phyloP scores from a whole-genome alignment of 495 filamentous ascomycete species.

The Lasiosphaeria hispida region DNA sequence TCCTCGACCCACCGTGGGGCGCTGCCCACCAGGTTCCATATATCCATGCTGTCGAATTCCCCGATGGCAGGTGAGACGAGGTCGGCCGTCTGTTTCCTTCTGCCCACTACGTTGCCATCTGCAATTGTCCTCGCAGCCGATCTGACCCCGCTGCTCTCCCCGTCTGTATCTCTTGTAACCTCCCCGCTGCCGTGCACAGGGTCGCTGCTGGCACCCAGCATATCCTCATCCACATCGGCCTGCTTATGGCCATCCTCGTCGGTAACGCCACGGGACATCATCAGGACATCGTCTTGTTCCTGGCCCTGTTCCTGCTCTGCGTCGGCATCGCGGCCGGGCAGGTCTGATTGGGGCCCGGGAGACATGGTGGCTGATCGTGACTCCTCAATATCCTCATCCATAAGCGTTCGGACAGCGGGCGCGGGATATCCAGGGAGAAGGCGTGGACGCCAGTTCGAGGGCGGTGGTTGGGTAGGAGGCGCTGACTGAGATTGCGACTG shows the following conservation, averaged over 20 bases:
- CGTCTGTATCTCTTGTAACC: not conserved
- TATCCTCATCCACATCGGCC: slow-evolving; percentile 34
- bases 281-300: slow-evolving; percentile 9
- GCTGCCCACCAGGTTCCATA: slow-evolving; percentile 18
- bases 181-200: not conserved
- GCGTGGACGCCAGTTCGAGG: slow-evolving; percentile 25
- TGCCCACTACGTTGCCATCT: not conserved
- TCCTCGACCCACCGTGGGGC: slow-evolving; percentile 29
- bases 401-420: slow-evolving; percentile 13
- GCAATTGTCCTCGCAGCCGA: not conserved
- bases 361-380: slow-evolving; percentile 40
- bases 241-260: slow-evolving; percentile 36
- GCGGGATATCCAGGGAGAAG: slow-evolving; percentile 11
- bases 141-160: slow-evolving; percentile 22
- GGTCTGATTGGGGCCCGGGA: slow-evolving; percentile 31
- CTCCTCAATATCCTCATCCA: slow-evolving; percentile 22
- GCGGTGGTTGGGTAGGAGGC: slow-evolving; percentile 9
- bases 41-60: slow-evolving; percentile 22
- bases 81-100: slow-evolving; percentile 8
- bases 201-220: slow-evolving; percentile 16
- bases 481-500: slow-evolving; percentile 15
- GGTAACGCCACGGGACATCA: slow-evolving; percentile 6
- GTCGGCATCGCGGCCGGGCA: slow-evolving; percentile 23
- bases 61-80: slow-evolving; percentile 1
- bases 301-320: slow-evolving; percentile 23